These are phyloP conservation scores for Rhynchospora tenuis DNA, from an alignment of 176 grass and related monocot species.

Conservation along the genomic window DNA sequence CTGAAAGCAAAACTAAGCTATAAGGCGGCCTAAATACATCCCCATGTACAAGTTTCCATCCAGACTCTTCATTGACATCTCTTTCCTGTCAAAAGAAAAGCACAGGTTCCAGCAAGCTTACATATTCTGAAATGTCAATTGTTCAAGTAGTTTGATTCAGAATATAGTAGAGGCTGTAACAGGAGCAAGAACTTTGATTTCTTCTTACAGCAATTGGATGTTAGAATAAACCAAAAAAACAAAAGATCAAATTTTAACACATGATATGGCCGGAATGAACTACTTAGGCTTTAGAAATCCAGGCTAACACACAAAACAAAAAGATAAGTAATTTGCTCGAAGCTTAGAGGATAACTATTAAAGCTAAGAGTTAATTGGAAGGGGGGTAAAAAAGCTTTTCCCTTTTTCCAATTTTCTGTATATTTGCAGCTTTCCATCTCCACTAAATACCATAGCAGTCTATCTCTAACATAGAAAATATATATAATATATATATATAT, in stretches of 20 bases:
- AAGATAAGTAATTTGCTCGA: neutral
- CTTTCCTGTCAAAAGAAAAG: slow-evolving; percentile 53
- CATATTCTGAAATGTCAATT: slow-evolving; percentile 5
- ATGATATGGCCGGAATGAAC: neutral
- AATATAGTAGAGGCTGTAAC: slow-evolving; percentile 2
- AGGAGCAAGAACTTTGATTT: neutral
- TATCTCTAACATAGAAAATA: neutral
- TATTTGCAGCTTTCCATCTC: neutral
- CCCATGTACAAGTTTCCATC: slow-evolving; percentile 98
- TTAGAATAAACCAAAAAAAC: neutral
- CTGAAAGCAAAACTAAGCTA: slow-evolving; percentile 77
- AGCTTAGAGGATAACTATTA: neutral
- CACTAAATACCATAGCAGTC: neutral
- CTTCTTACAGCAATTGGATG: neutral
- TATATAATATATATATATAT: slow-evolving; percentile 24
- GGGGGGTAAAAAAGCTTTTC: neutral
- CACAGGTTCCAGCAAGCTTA: slow-evolving; percentile 16
- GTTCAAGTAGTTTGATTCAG: too few relatives aligned
- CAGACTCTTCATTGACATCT: slow-evolving; percentile 93
- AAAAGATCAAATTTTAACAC: neutral
- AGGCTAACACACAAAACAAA: neutral
- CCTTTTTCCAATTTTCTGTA: neutral
- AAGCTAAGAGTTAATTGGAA: neutral
- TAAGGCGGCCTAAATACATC: slow-evolving; percentile 88
- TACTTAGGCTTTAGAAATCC: neutral